Conservation (phyloP, 2,329 filamentous ascomycete species). For the Seiridium unicorne region DNA sequence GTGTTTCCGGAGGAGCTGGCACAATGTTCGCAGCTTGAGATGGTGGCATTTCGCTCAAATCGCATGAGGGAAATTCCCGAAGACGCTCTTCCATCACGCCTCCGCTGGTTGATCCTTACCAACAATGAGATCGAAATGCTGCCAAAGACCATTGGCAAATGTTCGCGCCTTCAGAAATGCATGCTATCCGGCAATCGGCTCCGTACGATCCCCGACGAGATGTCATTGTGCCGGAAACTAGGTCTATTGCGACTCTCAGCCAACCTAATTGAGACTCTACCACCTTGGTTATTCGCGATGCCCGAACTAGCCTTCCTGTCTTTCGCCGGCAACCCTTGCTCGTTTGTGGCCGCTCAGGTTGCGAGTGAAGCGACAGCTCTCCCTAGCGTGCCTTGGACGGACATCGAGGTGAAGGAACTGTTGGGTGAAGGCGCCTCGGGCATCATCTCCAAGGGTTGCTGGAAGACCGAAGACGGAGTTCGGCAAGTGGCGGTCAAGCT, state of each 20-base stretch:
- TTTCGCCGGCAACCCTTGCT: conserved; percentile 46
- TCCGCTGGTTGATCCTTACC: conserved; percentile 49
- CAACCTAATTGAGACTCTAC: conserved; percentile 37
- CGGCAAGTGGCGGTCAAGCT: conserved; percentile 46
- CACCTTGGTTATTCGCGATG: conserved; percentile 41
- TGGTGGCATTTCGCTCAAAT: conserved; percentile 48
- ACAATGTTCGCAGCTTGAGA: conserved; percentile 43
- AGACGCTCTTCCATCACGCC: conserved; percentile 35
- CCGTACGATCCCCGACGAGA: conserved; percentile 34
- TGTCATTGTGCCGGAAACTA: conserved; percentile 42
- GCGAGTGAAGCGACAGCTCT: conserved; percentile 29
- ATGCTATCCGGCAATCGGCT: conserved; percentile 48
- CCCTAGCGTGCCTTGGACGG: conserved; percentile 36
- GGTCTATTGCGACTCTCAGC: conserved; percentile 41
- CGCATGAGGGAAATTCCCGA: conserved; percentile 40
- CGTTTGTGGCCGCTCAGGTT: conserved; percentile 17
- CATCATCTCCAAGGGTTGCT: conserved; percentile 39
- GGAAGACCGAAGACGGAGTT: conserved; percentile 25
- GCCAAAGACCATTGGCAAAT: conserved; percentile 40
- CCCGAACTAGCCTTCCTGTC: conserved; percentile 45
- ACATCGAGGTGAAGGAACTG: conserved; percentile 36
- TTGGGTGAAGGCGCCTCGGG: conserved; percentile 46
- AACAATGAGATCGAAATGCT: conserved; percentile 39
- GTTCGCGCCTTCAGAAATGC: conserved; percentile 43
- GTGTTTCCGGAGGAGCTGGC: conserved; percentile 40